A percentile compares a stretch with the other conserved stretches of the same genome.
Conservation (phyloP, 129 eudicot species). For the Flaveria robusta region DNA sequence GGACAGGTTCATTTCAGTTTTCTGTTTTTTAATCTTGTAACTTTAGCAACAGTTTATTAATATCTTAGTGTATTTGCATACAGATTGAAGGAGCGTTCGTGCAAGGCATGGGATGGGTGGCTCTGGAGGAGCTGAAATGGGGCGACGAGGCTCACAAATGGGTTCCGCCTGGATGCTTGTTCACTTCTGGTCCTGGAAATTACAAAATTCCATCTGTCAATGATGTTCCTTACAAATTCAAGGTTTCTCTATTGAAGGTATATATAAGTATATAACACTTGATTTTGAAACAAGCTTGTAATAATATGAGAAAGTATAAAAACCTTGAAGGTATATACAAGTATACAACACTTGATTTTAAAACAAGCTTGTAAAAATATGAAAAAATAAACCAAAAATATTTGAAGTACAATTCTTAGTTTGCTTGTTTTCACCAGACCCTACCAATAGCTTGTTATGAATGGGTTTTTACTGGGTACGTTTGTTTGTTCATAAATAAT, state of each 20-base stretch:
- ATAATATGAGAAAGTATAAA: neutral
- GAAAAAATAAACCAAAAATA: no score
- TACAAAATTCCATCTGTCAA: constrained; percentile 94
- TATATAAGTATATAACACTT: constrained; percentile 47
- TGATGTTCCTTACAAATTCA: constrained; percentile 84
- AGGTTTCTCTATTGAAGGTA: constrained; percentile 86
- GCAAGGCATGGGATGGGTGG: constrained; percentile 98
- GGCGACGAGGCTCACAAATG: constrained; percentile 94
- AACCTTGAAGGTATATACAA: constrained; percentile 72
- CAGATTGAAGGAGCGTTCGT: constrained; percentile 98
- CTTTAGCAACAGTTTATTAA: neutral
- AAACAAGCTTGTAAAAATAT: neutral
- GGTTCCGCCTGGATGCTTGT: constrained; percentile 76
- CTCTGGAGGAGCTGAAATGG: constrained; percentile 96
- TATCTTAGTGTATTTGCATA: neutral
- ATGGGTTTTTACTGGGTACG: no score
- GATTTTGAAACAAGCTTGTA: neutral
- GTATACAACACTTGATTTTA: constrained; percentile 29
- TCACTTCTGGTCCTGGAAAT: constrained; percentile 87
- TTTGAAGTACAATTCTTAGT: no score
- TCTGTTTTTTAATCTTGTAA: neutral
- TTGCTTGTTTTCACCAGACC: no score
- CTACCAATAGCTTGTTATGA: no score
- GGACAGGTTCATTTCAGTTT: constrained; percentile 70
- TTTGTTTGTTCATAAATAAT: no score